A percentile compares a stretch with the other conserved stretches of the same genome.
Evolutionary conservation across 2,329 filamentous ascomycete genomes (phyloP).

Genomic region (Fusarium sp.): DNA sequence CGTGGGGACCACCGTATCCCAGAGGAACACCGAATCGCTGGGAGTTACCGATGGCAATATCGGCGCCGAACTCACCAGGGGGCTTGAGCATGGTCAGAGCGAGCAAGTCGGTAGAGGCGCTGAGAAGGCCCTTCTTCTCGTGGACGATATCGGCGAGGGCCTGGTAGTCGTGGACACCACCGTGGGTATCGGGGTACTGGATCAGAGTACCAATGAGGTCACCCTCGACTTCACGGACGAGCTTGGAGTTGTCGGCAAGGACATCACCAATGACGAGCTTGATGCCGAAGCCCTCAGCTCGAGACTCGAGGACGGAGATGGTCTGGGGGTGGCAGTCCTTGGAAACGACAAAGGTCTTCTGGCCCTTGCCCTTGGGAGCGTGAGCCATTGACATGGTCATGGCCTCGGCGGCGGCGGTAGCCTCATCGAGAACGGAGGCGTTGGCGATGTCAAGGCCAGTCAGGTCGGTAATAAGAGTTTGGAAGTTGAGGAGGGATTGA

Average conservation of each 20-base stretch:
- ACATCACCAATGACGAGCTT: slow-evolving; percentile 80
- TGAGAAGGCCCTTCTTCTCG: slow-evolving; percentile 80
- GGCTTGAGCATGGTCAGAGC: slow-evolving; percentile 89
- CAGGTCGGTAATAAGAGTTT: slow-evolving; percentile 90
- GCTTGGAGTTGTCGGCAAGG: slow-evolving; percentile 69
- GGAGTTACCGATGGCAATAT: slow-evolving; percentile 92
- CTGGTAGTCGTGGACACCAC: slow-evolving; percentile 82
- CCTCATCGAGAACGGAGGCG: slow-evolving; percentile 90
- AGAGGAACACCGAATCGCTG: slow-evolving; percentile 93
- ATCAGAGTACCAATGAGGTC: slow-evolving; percentile 89
- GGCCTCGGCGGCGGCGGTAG: slow-evolving; percentile 91
- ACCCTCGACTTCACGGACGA: slow-evolving; percentile 79
- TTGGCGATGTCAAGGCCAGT: slow-evolving; percentile 90
- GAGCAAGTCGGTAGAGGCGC: slow-evolving; percentile 88
- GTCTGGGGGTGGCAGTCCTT: slow-evolving; percentile 88
- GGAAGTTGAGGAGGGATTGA: slow-evolving; percentile 93
- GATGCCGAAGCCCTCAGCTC: slow-evolving; percentile 90
- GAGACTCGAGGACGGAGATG: slow-evolving; percentile 82
- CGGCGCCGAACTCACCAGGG: slow-evolving; percentile 92
- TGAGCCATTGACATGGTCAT: slow-evolving; percentile 86
- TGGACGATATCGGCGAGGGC: slow-evolving; percentile 80
- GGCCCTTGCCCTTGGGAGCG: slow-evolving; percentile 72
- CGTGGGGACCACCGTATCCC: slow-evolving; percentile 92
- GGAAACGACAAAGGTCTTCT: slow-evolving; percentile 87
- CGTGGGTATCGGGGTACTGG: slow-evolving; percentile 92